Conservation (phyloP, 139 green algal genomes). For the Microglena sp. region DNA sequence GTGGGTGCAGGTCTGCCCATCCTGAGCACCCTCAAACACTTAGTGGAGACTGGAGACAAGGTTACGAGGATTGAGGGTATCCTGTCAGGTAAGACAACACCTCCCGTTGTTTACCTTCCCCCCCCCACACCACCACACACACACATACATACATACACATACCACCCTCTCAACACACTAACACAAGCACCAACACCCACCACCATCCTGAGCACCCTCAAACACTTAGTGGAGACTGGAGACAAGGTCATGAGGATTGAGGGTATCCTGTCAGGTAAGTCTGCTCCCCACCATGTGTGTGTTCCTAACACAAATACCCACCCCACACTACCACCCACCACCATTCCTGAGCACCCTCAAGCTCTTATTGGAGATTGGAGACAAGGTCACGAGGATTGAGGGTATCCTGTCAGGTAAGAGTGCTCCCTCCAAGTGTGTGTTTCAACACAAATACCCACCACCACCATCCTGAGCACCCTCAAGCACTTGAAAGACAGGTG, state of each 20-base stretch:
- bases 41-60: slow-evolving; percentile 83
- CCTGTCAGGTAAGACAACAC: slow-evolving; percentile 68
- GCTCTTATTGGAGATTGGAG: slow-evolving; percentile 80
- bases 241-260: slow-evolving; percentile 78
- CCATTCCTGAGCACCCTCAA: slow-evolving; percentile 92
- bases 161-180: too few relatives aligned
- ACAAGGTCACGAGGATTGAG: slow-evolving; percentile 76
- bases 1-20: slow-evolving; percentile 92
- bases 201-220: slow-evolving; percentile 89
- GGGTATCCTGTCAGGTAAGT: slow-evolving; percentile 83
- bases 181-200: too few relatives aligned
- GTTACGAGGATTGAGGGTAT: slow-evolving; percentile 83
- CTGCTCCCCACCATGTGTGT: too few relatives aligned
- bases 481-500: slow-evolving; percentile 84
- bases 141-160: too few relatives aligned
- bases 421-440: too few relatives aligned
- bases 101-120: too few relatives aligned
- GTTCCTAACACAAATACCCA: too few relatives aligned
- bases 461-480: slow-evolving; percentile 89
- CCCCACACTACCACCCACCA: too few relatives aligned
- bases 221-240: slow-evolving; percentile 80
- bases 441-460: too few relatives aligned
- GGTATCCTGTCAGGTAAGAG: slow-evolving; percentile 82
- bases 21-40: slow-evolving; percentile 84
- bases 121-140: too few relatives aligned